Conservation (phyloP, 192 early-diverging fungal genomes). For the Pilaira anomala region DNA sequence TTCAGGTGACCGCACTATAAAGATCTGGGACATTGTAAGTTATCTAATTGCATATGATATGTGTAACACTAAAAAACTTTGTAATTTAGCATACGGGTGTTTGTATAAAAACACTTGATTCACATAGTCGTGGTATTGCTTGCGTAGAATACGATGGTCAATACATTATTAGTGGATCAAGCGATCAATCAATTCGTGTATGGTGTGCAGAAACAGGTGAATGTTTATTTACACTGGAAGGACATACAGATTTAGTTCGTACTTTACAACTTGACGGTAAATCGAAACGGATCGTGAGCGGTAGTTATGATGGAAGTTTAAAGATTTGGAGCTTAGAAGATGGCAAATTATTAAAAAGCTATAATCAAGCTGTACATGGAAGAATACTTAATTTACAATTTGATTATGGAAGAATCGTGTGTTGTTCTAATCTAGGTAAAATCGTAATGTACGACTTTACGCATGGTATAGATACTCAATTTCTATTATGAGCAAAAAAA, state of each 20-base stretch:
- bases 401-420: constrained; percentile 77
- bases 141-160: constrained; percentile 84
- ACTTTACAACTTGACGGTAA: constrained; percentile 63
- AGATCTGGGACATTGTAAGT: constrained; percentile 65
- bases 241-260: constrained; percentile 69
- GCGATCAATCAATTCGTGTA: constrained; percentile 77
- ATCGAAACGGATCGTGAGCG: constrained; percentile 69
- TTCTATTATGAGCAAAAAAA: constrained; percentile 43
- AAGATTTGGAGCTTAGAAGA: constrained; percentile 83
- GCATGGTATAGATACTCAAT: constrained; percentile 55
- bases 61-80: not conserved
- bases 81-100: constrained; percentile 52
- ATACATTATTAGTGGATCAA: constrained; percentile 76
- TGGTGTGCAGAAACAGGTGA: constrained; percentile 46
- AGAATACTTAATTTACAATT: constrained; percentile 83
- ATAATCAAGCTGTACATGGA: constrained; percentile 58
- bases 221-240: constrained; percentile 44
- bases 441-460: constrained; percentile 75
- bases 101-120: constrained; percentile 71
- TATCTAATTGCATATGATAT: not conserved
- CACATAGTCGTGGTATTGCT: constrained; percentile 76
- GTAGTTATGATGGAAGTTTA: constrained; percentile 83
- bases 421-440: constrained; percentile 72
- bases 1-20: constrained; percentile 80
- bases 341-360: constrained; percentile 54